Conservation (phyloP, 106 monocot species). For the Dioscorea zingiberensis region DNA sequence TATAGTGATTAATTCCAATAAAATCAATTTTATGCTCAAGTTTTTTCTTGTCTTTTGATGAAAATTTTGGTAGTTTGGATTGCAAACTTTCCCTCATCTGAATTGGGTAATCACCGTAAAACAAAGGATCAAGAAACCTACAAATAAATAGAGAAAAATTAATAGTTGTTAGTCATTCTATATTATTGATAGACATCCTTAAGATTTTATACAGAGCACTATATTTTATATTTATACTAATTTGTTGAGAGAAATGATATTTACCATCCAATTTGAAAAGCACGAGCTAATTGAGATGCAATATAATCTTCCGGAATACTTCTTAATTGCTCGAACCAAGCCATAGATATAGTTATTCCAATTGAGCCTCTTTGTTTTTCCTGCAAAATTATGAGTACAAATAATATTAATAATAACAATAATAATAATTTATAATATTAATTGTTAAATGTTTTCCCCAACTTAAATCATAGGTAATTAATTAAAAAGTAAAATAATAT, state of each 20-base stretch:
- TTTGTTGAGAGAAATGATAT: not conserved
- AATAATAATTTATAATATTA: too few species aligned
- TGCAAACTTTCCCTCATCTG: constrained; percentile 29
- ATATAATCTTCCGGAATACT: constrained; percentile 12
- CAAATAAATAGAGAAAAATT: not conserved
- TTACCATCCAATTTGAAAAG: constrained; percentile 38
- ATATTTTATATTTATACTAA: not conserved
- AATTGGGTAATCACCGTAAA: constrained; percentile 38
- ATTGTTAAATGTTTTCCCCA: too few species aligned
- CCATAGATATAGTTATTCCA: constrained; percentile 24
- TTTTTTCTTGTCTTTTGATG: constrained; percentile 18
- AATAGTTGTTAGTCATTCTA: too few species aligned
- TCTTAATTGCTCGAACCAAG: constrained; percentile 29
- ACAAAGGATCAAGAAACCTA: constrained; percentile 48
- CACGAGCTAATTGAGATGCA: constrained; percentile 18
- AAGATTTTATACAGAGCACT: too few species aligned
- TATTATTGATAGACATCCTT: too few species aligned
- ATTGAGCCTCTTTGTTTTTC: constrained; percentile 32
- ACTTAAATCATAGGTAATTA: too few species aligned
- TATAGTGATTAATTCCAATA: constrained; percentile 57
- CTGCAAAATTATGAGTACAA: constrained; percentile 3
- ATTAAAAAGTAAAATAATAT: too few species aligned
- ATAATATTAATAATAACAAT: too few species aligned
- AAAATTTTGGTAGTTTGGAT: constrained; percentile 28
- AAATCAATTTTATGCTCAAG: constrained; percentile 41